phyloP scores from a whole-genome alignment of 495 filamentous ascomycete species.

The Talaromyces proteolyticus region DNA sequence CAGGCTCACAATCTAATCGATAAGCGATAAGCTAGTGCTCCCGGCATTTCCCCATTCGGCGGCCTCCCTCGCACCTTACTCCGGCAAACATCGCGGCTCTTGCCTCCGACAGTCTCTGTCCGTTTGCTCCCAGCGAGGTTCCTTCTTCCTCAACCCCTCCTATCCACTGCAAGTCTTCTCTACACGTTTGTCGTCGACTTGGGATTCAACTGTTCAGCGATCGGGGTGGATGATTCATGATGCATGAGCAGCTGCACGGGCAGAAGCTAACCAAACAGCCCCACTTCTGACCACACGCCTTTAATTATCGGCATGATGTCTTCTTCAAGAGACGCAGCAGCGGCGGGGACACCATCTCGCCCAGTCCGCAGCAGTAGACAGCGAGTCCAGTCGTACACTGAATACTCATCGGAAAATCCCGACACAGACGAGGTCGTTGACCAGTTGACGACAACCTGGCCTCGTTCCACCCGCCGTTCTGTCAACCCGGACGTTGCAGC shows the following conservation, averaged over 20 bases:
- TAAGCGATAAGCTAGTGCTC: constrained; percentile 1
- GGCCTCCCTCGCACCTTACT: background rate
- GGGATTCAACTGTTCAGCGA: background rate
- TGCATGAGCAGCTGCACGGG: background rate
- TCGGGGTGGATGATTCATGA: background rate
- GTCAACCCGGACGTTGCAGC: background rate
- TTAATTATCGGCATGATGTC: background rate
- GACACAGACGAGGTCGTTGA: constrained; percentile 5
- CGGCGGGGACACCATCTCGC: constrained; percentile 14
- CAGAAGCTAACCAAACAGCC: background rate
- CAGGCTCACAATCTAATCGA: constrained; percentile 1
- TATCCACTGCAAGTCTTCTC: background rate
- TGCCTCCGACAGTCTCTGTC: background rate
- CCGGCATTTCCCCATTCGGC: constrained; percentile 3
- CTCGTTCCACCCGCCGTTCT: background rate
- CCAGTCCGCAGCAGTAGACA: constrained; percentile 36
- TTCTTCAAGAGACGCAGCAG: constrained; percentile 2
- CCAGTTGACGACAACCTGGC: background rate
- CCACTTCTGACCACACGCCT: constrained; percentile 1
- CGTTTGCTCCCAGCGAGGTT: background rate
- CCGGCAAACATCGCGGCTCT: background rate
- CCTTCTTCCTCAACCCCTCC: background rate
- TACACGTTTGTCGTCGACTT: background rate
- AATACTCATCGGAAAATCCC: constrained; percentile 27
- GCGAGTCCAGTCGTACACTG: constrained; percentile 32